phyloP scores from a whole-genome alignment of 352 stramenopile genomes.

The Pythium vanterpoolii region DNA sequence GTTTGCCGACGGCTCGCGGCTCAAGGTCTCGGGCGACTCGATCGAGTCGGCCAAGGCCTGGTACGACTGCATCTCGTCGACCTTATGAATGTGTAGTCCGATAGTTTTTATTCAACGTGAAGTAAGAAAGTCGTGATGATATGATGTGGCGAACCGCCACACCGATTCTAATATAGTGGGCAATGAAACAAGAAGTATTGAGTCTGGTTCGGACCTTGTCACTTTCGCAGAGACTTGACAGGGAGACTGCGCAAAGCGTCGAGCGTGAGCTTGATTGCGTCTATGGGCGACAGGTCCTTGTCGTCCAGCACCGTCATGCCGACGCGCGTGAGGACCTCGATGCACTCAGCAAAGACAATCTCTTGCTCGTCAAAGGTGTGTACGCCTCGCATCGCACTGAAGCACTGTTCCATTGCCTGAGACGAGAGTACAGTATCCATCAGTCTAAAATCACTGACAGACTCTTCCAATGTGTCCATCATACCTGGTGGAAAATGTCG shows the following conservation, averaged over 20 bases:
- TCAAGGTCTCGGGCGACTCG: conserved; percentile 76
- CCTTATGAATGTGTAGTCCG: conserved; percentile 1
- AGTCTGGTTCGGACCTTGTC: background rate
- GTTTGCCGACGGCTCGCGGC: conserved; percentile 47
- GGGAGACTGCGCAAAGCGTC: conserved; percentile 66
- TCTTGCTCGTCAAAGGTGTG: conserved; percentile 31
- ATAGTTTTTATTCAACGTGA: background rate
- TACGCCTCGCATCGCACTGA: conserved; percentile 41
- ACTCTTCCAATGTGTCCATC: background rate
- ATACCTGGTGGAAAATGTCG: conserved; percentile 45
- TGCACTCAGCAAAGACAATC: conserved; percentile 74
- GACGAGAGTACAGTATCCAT: background rate
- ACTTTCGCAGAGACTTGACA: conserved; percentile 36
- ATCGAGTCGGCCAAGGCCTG: conserved; percentile 62
- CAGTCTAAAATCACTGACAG: background rate
- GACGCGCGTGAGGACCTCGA: conserved; percentile 67
- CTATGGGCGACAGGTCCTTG: conserved; percentile 50
- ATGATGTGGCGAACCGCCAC: background rate
- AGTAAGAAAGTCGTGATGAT: background rate
- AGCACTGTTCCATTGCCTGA: conserved; percentile 60
- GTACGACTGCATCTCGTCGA: conserved; percentile 60
- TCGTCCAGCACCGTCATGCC: conserved; percentile 57
- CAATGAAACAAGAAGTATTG: background rate
- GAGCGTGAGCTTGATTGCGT: conserved; percentile 75
- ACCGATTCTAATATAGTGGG: conserved; percentile 9